These are phyloP conservation scores for Catharanthus roseus DNA, from an alignment of 257 asterid species.

Conservation along the genomic window DNA sequence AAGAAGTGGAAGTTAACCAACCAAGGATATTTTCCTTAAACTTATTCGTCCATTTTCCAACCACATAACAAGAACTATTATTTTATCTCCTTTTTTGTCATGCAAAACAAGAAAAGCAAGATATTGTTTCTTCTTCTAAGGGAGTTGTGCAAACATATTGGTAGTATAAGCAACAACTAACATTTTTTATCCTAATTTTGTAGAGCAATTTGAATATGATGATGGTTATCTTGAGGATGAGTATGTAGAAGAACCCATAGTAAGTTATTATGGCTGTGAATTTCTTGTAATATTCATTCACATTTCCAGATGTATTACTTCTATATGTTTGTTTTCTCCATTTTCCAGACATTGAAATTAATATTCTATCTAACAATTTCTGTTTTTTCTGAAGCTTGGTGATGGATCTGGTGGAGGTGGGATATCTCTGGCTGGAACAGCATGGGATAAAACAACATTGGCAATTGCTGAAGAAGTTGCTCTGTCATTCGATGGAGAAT, in stretches of 20 bases:
- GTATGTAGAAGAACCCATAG: conserved; percentile 59
- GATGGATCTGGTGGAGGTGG: conserved; percentile 97
- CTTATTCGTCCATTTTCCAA: not conserved
- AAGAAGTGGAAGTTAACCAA: not conserved
- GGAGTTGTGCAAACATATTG: not conserved
- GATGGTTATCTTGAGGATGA: conserved; percentile 52
- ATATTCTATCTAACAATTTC: conserved; percentile 1
- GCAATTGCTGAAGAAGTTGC: conserved; percentile 75
- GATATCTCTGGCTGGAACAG: conserved; percentile 62
- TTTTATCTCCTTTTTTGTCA: too few species aligned
- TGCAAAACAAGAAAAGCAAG: too few species aligned
- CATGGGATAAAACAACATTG: conserved; percentile 68
- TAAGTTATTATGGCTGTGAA: conserved; percentile 27
- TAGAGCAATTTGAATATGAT: conserved; percentile 53
- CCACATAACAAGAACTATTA: not conserved
- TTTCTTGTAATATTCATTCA: not conserved
- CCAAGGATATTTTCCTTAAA: not conserved
- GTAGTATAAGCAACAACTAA: not conserved
- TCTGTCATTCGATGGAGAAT: conserved; percentile 62
- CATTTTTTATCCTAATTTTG: not conserved
- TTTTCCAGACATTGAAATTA: not conserved
- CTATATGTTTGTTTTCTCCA: not conserved
- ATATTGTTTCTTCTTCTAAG: not conserved
- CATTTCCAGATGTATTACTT: not conserved
- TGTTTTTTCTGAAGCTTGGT: conserved; percentile 45